Conservation (phyloP, 805 yeast genomes). For the Zygosaccharomyces pseudorouxii region DNA sequence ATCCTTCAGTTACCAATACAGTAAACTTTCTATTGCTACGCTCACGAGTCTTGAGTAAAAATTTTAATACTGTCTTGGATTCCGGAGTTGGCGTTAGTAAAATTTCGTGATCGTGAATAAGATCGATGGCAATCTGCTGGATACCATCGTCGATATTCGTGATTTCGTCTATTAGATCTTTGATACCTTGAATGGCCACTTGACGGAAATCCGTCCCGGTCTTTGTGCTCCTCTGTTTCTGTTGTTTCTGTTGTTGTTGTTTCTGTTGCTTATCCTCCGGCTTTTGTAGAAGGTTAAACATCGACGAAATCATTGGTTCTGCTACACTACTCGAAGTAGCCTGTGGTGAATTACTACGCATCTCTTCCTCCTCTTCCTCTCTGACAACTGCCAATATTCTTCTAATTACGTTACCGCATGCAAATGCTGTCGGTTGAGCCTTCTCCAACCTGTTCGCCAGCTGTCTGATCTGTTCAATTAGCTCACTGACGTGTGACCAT, state of each 20-base stretch:
- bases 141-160: conserved; percentile 85
- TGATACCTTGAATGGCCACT: conserved; percentile 83
- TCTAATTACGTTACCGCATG: conserved; percentile 86
- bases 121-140: conserved; percentile 83
- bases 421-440: conserved; percentile 86
- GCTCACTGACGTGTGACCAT: conserved; percentile 74
- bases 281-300: conserved; percentile 80
- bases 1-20: conserved; percentile 85
- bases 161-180: conserved; percentile 88
- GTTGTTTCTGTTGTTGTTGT: conserved; percentile 19
- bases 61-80: conserved; percentile 82
- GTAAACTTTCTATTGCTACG: conserved; percentile 76
- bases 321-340: conserved; percentile 20
- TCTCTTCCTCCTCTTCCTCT: conserved; percentile 68
- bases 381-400: conserved; percentile 81
- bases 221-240: conserved; percentile 22
- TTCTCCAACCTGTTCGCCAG: conserved; percentile 65
- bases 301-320: conserved; percentile 65
- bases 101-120: conserved; percentile 88
- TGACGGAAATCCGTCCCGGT: conserved; percentile 64
- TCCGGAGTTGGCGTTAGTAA: conserved; percentile 89
- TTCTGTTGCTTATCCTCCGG: conserved; percentile 27
- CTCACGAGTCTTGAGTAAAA: conserved; percentile 76
- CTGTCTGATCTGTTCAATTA: conserved; percentile 64
- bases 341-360: conserved; percentile 24